Base-by-base conservation (phyloP, 768 basidiomycete species). In the Pleurotus ostreatus region DNA sequence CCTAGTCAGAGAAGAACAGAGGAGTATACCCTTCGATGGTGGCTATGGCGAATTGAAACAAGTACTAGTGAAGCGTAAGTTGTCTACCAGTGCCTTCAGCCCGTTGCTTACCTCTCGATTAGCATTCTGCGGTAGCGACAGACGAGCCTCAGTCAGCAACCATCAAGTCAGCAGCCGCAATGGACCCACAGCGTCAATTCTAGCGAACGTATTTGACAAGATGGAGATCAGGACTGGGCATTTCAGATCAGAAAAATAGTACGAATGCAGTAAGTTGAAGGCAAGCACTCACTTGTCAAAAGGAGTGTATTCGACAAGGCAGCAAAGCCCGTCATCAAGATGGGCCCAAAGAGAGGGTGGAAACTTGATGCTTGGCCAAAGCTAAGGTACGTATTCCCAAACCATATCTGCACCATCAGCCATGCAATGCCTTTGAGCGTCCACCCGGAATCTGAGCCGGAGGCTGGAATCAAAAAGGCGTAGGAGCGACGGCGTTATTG, bases 351-450 rank as follows among this genome's bases (percentile, higher is more conserved):
- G 1, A 92, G 60, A 4, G 81, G 83, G 66, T 83, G 85, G 62
- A 86, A 86, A 58, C 78, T 82, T 44, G 78, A 68, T 0, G 83
- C 81, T 62, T 83, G 74, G 6, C 62, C 71, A 60, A 85, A 85
- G 59, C 75, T 77, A 15, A 91, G 71, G 62, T 78, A 87, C 2
- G 83, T 86, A 62, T 87, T 89, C 0, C 90, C 89, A 58, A 92
- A 91, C 89, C 91, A 92, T 26, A 93, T 90, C 57, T 92, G 86
- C 2, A 89, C 79, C 85, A 93, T 86, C 8, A 93, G 70, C 91
- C 91, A 94, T 0, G 86, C 81, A 49, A 92, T 92, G 11, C 76
- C 69, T 59, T 76, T 81, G 44, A 77, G 49, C 13, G 74, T 66
- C 71, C 74, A 75, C 2, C 51, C 51, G 18, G 51, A 40, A 41